Conservation (phyloP, 345 rosid genomes). For the Bruguiera parviflora region DNA sequence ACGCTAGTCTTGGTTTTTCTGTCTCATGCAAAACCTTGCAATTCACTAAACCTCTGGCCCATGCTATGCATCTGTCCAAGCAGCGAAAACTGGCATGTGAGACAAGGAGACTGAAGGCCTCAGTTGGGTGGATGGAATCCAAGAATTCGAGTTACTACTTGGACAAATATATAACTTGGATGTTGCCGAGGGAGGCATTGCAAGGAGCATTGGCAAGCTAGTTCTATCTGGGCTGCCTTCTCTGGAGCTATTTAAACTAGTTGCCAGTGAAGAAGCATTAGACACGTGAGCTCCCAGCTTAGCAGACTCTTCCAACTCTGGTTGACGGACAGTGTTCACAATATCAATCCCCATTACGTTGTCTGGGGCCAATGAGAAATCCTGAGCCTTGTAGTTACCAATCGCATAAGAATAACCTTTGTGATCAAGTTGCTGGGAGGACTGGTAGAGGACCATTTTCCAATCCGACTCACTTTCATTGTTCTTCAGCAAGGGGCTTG, state of each 20-base stretch:
- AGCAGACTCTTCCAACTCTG: constrained; percentile 27
- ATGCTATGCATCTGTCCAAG: constrained; percentile 70
- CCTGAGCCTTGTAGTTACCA: constrained; percentile 25
- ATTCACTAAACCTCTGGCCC: constrained; percentile 9
- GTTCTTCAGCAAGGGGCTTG: constrained; percentile 21
- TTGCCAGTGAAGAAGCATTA: constrained; percentile 46
- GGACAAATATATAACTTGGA: constrained; percentile 44
- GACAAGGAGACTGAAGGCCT: constrained; percentile 52
- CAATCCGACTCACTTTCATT: constrained; percentile 29
- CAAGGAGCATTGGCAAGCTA: constrained; percentile 42
- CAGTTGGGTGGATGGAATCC: constrained; percentile 53
- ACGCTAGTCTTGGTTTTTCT: constrained; percentile 11
- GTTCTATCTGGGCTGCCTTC: constrained; percentile 58
- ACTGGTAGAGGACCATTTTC: constrained; percentile 38
- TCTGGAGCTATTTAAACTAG: constrained; percentile 54
- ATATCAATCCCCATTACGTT: constrained; percentile 23
- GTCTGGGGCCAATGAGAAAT: constrained; percentile 30
- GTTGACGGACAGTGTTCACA: constrained; percentile 20
- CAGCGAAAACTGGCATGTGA: constrained; percentile 74
- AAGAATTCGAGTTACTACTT: constrained; percentile 37
- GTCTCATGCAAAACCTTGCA: constrained; percentile 11
- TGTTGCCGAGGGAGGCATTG: constrained; percentile 41
- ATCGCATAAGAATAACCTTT: constrained; percentile 14
- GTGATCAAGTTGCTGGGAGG: constrained; percentile 36
- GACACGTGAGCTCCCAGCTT: constrained; percentile 41